phyloP scores from a whole-genome alignment of 2,329 filamentous ascomycete genomes.

The Didymella pinodella region DNA sequence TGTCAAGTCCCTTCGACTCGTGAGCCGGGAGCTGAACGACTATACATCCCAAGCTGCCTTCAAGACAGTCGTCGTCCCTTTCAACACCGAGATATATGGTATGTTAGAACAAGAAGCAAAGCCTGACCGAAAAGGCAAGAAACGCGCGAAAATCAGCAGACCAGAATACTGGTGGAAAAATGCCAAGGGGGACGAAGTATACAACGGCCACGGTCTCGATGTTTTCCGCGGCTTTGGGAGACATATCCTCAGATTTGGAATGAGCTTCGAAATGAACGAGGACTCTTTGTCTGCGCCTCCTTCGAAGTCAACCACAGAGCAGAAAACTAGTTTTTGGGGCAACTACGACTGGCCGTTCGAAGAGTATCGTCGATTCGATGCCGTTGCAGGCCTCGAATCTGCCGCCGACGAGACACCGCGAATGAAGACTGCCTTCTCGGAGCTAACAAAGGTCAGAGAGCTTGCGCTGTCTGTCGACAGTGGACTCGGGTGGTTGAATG shows the following conservation, averaged over 20 bases:
- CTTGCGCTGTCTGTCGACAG: conserved; percentile 73
- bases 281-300: conserved; percentile 59
- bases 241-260: conserved; percentile 69
- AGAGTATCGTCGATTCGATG: conserved; percentile 66
- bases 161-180: conserved; percentile 54
- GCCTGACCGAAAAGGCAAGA: conserved; percentile 48
- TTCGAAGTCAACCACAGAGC: conserved; percentile 63
- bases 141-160: conserved; percentile 37
- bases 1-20: conserved; percentile 67
- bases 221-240: conserved; percentile 68
- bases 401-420: conserved; percentile 69
- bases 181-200: conserved; percentile 53
- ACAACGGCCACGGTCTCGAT: conserved; percentile 66
- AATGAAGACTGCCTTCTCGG: conserved; percentile 68
- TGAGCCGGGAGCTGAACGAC: conserved; percentile 66
- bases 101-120: conserved; percentile 55
- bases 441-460: conserved; percentile 64
- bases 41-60: conserved; percentile 68
- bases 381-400: conserved; percentile 67
- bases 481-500: conserved; percentile 71
- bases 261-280: conserved; percentile 74
- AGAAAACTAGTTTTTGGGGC: conserved; percentile 68
- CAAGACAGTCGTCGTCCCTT: conserved; percentile 69
- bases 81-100: conserved; percentile 69
- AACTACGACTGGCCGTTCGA: conserved; percentile 70